These are phyloP conservation scores for Globisporangium echinulatum DNA, from an alignment of 352 stramenopile genomes.

Conservation along the genomic window DNA sequence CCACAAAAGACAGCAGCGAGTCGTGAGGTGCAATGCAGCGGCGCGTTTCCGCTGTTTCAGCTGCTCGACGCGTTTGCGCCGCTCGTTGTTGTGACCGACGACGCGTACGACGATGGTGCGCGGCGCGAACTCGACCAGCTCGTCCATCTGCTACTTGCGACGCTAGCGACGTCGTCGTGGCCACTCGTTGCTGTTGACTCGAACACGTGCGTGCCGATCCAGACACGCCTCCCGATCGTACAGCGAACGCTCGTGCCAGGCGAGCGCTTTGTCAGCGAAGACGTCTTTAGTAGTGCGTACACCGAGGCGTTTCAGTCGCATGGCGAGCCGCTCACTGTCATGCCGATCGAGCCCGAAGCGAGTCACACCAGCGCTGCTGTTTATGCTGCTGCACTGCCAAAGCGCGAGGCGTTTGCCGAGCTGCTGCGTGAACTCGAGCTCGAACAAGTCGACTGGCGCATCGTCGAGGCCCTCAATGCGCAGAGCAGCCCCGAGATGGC, in stretches of 20 bases:
- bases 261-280: constrained; percentile 28
- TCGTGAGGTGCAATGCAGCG: constrained; percentile 1
- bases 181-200: constrained; percentile 57
- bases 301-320: constrained; percentile 14
- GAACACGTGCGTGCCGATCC: constrained; percentile 35
- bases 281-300: constrained; percentile 34
- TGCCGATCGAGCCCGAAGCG: constrained; percentile 6
- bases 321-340: constrained; percentile 26
- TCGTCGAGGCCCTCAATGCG: constrained; percentile 33
- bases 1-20: constrained; percentile 1
- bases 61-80: constrained; percentile 35
- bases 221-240: constrained; percentile 31
- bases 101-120: constrained; percentile 22
- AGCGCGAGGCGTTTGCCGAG: background rate
- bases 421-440: constrained; percentile 27
- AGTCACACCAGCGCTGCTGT: too few species aligned
- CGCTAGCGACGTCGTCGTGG: constrained; percentile 33
- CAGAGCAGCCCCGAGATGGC: constrained; percentile 35
- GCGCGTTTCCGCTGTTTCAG: constrained; percentile 24
- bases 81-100: constrained; percentile 36
- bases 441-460: constrained; percentile 42
- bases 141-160: constrained; percentile 25
- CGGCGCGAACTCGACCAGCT: constrained; percentile 30
- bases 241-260: constrained; percentile 29
- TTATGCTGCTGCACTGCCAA: background rate